These are phyloP conservation scores for Chytriomyces confervae DNA, from an alignment of 192 early-diverging fungal species.

Conservation along the genomic window DNA sequence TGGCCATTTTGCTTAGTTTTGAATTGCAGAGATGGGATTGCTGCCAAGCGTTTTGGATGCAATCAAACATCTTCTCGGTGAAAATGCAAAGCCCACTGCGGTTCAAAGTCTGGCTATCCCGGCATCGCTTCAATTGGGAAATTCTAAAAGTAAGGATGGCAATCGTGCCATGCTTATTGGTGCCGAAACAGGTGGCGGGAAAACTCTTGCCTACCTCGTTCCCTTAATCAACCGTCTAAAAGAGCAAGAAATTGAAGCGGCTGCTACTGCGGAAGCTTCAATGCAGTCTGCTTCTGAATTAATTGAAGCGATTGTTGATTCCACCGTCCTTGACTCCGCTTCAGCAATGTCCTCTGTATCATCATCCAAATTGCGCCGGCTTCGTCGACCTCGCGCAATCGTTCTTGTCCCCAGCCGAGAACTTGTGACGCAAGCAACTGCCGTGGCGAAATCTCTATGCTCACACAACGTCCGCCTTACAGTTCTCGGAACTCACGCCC, in stretches of 20 bases:
- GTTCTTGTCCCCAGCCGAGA: conserved; percentile 89
- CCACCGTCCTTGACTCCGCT: not conserved
- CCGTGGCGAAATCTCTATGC: conserved; percentile 70
- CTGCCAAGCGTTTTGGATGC: conserved; percentile 60
- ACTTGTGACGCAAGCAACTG: conserved; percentile 78
- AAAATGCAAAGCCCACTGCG: conserved; percentile 67
- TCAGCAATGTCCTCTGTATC: conserved; percentile 10
- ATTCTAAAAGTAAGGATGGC: not conserved
- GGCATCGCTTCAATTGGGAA: conserved; percentile 55
- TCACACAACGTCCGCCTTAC: conserved; percentile 74
- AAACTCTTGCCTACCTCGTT: conserved; percentile 86
- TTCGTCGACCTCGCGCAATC: conserved; percentile 81
- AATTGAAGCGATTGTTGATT: not conserved
- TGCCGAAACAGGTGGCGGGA: conserved; percentile 91
- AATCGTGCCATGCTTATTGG: conserved; percentile 65
- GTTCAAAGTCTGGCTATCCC: conserved; percentile 87
- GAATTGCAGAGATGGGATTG: conserved; percentile 72
- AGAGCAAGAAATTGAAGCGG: conserved; percentile 56
- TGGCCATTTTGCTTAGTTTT: not conserved
- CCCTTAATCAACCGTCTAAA: conserved; percentile 81
- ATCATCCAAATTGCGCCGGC: conserved; percentile 57
- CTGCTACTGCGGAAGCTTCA: not conserved
- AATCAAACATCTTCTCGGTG: conserved; percentile 38
- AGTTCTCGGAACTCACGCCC: conserved; percentile 57
- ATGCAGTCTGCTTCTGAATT: not conserved